These are phyloP conservation scores for Staphylotrichum longicolle DNA, from an alignment of 495 filamentous ascomycete genomes.

Conservation along the genomic window DNA sequence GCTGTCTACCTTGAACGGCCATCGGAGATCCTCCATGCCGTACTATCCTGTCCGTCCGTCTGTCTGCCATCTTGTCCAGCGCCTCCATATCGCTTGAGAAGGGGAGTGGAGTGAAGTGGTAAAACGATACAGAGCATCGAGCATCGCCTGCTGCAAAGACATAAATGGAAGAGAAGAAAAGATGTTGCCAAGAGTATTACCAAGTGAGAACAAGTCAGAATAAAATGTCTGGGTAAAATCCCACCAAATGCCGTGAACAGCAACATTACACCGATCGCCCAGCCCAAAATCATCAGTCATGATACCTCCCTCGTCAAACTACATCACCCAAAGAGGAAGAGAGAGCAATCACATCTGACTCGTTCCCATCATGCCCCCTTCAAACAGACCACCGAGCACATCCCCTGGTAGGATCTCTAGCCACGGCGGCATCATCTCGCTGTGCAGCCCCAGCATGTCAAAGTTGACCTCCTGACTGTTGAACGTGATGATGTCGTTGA, in stretches of 20 bases:
- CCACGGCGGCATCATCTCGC: constrained; percentile 37
- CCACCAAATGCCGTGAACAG: constrained; percentile 3
- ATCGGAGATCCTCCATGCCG: no score
- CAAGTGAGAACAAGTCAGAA: neutral
- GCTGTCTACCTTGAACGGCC: no score
- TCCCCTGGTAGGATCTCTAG: constrained; percentile 32
- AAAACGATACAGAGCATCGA: no score
- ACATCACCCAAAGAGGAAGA: neutral
- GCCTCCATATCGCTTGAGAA: no score
- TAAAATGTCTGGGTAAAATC: neutral
- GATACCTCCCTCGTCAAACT: neutral
- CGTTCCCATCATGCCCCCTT: constrained; percentile 18
- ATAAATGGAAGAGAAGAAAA: neutral
- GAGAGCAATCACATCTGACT: constrained; percentile 3
- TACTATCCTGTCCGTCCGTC: no score
- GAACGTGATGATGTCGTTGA: constrained; percentile 60
- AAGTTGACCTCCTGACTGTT: constrained; percentile 71
- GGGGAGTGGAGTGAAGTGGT: no score
- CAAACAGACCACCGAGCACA: constrained; percentile 29
- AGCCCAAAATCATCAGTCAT: neutral
- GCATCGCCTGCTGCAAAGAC: no score
- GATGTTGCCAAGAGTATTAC: neutral
- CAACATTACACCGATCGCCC: neutral
- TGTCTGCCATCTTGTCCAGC: no score
- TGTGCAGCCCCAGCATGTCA: constrained; percentile 30